A percentile compares a stretch with the other conserved stretches of the same genome.
Conservation (phyloP, 1,284 basidiomycete genomes). For the Puccinia novopanici region DNA sequence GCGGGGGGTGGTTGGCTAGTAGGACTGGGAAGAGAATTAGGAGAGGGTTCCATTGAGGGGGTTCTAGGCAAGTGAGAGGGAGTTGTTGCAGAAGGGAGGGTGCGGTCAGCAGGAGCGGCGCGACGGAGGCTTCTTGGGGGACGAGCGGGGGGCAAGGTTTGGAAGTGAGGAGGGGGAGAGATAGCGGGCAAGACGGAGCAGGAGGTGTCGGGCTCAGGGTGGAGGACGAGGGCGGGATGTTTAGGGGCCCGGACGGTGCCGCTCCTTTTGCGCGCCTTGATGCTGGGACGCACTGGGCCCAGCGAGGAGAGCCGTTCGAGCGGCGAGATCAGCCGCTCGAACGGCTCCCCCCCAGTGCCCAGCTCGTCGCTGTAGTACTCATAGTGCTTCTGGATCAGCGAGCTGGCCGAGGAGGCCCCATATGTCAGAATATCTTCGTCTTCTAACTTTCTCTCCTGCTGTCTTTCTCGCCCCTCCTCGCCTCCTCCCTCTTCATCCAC, state of each 20-base stretch:
- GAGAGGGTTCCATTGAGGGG: background rate
- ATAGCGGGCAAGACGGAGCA: background rate
- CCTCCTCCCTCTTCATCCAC: no score
- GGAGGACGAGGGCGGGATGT: slow-evolving; percentile 10
- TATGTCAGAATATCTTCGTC: no score
- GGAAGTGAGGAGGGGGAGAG: background rate
- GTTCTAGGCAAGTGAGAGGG: background rate
- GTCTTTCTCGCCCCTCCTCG: no score
- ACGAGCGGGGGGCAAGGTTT: slow-evolving; percentile 25
- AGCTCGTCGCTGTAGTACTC: background rate
- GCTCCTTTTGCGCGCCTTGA: slow-evolving; percentile 21
- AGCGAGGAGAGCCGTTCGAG: slow-evolving; percentile 24
- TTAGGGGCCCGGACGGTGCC: slow-evolving; percentile 40
- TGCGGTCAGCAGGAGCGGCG: background rate
- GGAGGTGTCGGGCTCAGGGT: slow-evolving; percentile 1
- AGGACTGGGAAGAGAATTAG: background rate
- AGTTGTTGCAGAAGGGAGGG: background rate
- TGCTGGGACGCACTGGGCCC: background rate
- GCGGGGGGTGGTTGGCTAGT: background rate
- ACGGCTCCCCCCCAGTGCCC: background rate
- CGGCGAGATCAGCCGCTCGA: background rate
- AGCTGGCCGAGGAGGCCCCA: no score
- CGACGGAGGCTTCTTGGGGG: slow-evolving; percentile 39
- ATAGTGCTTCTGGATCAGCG: background rate
- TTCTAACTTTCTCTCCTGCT: no score